A percentile compares a stretch with the other conserved stretches of the same genome.
Evolutionary conservation across 306 rosid genomes (phyloP).

Genomic region (Astragalus glycyphyllos): DNA sequence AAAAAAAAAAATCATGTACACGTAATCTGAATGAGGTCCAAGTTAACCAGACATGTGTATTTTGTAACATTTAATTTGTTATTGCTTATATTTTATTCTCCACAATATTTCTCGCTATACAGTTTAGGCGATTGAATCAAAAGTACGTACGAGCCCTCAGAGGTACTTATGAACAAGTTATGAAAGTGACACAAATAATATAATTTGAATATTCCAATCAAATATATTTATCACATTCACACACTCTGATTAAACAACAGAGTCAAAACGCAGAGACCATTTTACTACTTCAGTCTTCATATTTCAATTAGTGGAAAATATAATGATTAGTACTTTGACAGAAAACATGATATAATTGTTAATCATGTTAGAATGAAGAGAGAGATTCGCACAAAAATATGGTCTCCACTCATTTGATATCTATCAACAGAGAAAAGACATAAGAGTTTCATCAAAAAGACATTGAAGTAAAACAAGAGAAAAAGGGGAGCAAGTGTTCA

Average conservation of each 20-base stretch:
- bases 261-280: not conserved
- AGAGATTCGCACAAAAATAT: no score
- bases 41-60: not conserved
- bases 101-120: not conserved
- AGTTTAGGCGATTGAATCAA: not conserved
- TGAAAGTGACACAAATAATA: no score
- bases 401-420: no score
- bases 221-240: not conserved
- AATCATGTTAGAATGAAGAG: not conserved
- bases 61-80: no score
- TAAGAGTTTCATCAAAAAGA: no score
- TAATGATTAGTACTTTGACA: not conserved
- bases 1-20: not conserved
- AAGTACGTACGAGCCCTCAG: no score
- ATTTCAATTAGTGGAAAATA: constrained; percentile 13
- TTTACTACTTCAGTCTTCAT: not conserved
- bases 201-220: constrained; percentile 12
- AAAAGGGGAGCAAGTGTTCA: no score
- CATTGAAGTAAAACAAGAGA: no score
- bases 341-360: not conserved
- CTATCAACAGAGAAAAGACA: no score
- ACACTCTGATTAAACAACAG: not conserved
- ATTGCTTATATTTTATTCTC: no score
- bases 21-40: not conserved
- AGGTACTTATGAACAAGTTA: no score